Conservation (phyloP, 2,329 filamentous ascomycete genomes). For the Xylariaceae sp. region DNA sequence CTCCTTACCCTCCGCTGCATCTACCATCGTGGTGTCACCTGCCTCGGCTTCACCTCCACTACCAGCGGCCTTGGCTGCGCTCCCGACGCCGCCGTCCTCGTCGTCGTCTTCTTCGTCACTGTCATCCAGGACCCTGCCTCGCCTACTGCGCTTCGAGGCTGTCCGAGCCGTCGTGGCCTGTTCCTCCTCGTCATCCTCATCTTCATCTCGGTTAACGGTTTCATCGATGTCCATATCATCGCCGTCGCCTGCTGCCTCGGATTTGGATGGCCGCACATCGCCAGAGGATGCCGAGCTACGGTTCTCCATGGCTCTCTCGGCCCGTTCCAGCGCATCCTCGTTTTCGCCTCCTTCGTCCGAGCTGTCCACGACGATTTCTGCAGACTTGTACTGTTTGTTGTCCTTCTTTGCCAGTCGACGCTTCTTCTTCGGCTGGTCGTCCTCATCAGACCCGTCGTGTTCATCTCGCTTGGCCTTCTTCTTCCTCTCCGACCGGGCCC, state of each 20-base stretch:
- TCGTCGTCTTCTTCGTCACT: constrained; percentile 50
- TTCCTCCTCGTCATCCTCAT: constrained; percentile 50
- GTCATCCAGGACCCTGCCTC: constrained; percentile 48
- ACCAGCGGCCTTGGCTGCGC: constrained; percentile 17
- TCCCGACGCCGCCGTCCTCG: constrained; percentile 31
- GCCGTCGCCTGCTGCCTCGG: constrained; percentile 33
- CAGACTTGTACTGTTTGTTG: constrained; percentile 73
- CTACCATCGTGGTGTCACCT: constrained; percentile 32
- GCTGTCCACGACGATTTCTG: constrained; percentile 75
- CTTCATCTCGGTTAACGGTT: constrained; percentile 37
- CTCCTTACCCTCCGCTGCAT: constrained; percentile 32
- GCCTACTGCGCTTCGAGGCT: constrained; percentile 39
- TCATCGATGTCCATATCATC: constrained; percentile 52
- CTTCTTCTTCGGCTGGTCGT: constrained; percentile 57
- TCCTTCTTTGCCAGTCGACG: constrained; percentile 48
- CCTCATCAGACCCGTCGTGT: constrained; percentile 43
- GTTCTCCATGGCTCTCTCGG: constrained; percentile 37
- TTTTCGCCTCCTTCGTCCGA: constrained; percentile 43
- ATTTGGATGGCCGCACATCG: constrained; percentile 28
- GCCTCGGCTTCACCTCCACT: constrained; percentile 17
- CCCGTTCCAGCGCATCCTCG: constrained; percentile 40
- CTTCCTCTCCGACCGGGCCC: constrained; percentile 42
- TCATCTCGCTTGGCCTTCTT: constrained; percentile 54
- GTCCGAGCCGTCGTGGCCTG: constrained; percentile 34
- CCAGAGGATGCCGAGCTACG: constrained; percentile 25